Percentiles rank a stretch among this genome's conserved stretches.
Evolutionary conservation across 1,284 basidiomycete genomes (phyloP).

Genomic region (Fistulina hepatica): DNA sequence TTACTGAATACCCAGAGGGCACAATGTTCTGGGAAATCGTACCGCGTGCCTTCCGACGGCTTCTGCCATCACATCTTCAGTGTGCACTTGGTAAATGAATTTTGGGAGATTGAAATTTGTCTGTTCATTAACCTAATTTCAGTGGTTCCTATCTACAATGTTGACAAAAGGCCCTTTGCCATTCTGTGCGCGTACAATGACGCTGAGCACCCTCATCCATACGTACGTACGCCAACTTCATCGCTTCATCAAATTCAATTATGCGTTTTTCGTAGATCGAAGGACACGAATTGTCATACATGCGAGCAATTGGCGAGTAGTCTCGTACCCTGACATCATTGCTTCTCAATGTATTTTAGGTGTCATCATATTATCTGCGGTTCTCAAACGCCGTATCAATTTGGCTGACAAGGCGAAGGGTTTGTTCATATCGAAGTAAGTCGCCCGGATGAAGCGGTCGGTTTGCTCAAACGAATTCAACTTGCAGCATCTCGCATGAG

Average conservation of each 20-base stretch:
- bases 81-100: constrained; percentile 66
- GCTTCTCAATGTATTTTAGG: too few species aligned
- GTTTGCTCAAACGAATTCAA: constrained; percentile 5
- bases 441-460: constrained; percentile 10
- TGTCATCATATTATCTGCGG: constrained; percentile 90
- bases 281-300: constrained; percentile 86
- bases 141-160: constrained; percentile 89
- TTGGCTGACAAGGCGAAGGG: constrained; percentile 90
- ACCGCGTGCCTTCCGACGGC: constrained; percentile 65
- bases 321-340: constrained; percentile 11
- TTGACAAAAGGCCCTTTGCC: constrained; percentile 90
- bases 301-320: constrained; percentile 62
- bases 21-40: constrained; percentile 78
- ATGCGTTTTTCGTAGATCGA: constrained; percentile 53
- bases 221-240: too few species aligned
- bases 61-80: constrained; percentile 71
- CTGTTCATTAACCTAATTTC: constrained; percentile 4
- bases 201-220: too few species aligned
- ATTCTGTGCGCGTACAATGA: constrained; percentile 86
- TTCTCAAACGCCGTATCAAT: constrained; percentile 87
- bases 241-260: too few species aligned
- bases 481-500: constrained; percentile 84
- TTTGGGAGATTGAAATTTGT: background rate
- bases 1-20: constrained; percentile 70
- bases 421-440: constrained; percentile 82